A percentile compares a stretch with the other conserved stretches of the same genome.
Conservation (phyloP, 2,329 filamentous ascomycete genomes). For the Trichophyton simii region DNA sequence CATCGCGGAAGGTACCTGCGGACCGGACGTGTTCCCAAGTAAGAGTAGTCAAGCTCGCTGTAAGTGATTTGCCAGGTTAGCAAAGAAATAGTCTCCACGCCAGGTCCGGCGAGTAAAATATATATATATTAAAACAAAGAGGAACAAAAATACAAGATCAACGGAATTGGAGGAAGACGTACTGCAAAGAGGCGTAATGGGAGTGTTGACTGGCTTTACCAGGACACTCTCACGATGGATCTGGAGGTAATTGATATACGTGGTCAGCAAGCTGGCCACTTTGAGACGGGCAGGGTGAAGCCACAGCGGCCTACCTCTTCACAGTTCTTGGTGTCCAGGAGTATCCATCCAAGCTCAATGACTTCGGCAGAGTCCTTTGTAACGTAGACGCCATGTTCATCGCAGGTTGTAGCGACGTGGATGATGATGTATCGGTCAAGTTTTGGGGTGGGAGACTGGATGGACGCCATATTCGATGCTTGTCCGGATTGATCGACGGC, state of each 20-base stretch:
- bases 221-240: constrained; percentile 90
- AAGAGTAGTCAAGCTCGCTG: constrained; percentile 90
- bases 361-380: constrained; percentile 99
- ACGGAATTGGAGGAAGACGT: constrained; percentile 40
- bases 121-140: not conserved
- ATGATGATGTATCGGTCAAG: constrained; percentile 96
- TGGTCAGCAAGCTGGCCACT: constrained; percentile 7
- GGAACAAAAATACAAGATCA: not conserved
- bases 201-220: constrained; percentile 96
- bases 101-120: constrained; percentile 8
- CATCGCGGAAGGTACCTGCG: constrained; percentile 92
- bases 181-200: constrained; percentile 98
- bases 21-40: constrained; percentile 99
- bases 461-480: constrained; percentile 27
- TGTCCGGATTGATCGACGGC: too few relatives aligned
- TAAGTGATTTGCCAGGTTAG: constrained; percentile 10
- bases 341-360: constrained; percentile 96
- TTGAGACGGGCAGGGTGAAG: constrained; percentile 6
- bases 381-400: constrained; percentile 98
- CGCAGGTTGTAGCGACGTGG: constrained; percentile 96
- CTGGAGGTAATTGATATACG: constrained; percentile 36
- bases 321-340: constrained; percentile 79
- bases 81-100: not conserved
- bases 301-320: constrained; percentile 59
- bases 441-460: constrained; percentile 48